phyloP scores from a whole-genome alignment of 1,139 yeast genomes.

The Kodamaea anthophila region DNA sequence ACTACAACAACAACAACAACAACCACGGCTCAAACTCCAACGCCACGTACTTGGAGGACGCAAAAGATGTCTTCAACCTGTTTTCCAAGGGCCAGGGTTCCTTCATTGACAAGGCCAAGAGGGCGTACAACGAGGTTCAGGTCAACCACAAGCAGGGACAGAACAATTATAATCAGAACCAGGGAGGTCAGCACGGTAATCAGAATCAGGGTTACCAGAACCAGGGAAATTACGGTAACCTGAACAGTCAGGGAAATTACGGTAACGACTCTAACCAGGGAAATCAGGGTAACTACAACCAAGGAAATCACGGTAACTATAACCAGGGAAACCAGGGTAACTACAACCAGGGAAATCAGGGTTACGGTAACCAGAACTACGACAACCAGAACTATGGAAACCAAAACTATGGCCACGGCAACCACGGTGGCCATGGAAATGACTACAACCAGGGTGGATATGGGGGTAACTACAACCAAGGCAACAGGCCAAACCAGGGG shows the following conservation, averaged over 20 bases:
- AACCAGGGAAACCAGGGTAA: constrained; percentile 1
- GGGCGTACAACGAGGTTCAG: constrained; percentile 24
- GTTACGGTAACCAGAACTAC: constrained; percentile 1
- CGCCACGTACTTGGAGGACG: constrained; percentile 22
- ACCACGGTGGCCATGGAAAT: neutral
- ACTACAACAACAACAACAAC: constrained; percentile 10
- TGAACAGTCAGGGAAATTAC: constrained; percentile 1
- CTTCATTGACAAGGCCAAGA: constrained; percentile 28
- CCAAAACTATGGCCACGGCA: constrained; percentile 1
- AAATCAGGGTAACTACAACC: constrained; percentile 1
- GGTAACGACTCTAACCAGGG: constrained; percentile 1
- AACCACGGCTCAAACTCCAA: constrained; percentile 15
- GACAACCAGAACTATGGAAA: constrained; percentile 2
- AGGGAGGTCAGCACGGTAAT: constrained; percentile 2
- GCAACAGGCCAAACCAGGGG: constrained; percentile 1
- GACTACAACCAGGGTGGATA: constrained; percentile 1
- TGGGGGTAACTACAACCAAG: constrained; percentile 1
- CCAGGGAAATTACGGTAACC: constrained; percentile 1
- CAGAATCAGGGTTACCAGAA: neutral
- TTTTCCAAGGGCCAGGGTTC: constrained; percentile 27
- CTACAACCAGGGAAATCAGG: constrained; percentile 2
- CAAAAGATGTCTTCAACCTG: constrained; percentile 28
- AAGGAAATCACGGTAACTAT: constrained; percentile 2
- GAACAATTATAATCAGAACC: constrained; percentile 1
- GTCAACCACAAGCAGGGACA: constrained; percentile 9